Evolutionary conservation across 805 yeast genomes (phyloP), one percentile per base, ranked within the genome.

Genomic region (Sugiyamaella boreocaroliniensis): DNA sequence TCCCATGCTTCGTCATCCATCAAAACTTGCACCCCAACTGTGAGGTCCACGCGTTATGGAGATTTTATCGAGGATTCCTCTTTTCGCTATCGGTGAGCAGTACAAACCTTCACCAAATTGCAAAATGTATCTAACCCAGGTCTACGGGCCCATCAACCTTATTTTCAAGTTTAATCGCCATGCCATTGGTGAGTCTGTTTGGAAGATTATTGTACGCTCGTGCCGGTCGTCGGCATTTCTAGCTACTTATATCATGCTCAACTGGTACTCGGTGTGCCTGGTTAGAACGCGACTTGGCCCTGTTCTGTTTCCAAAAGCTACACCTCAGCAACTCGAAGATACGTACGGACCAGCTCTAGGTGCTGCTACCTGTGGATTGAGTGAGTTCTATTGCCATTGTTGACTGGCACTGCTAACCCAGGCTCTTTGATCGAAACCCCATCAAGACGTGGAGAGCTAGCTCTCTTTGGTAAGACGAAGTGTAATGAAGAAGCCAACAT

Each of bases 221-320:
- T 43, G 65, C 2, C 59, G 79, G 43, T 76, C 79, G 5, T 72
- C 79, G 6, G 61, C 69, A 29, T 76, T 76, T 60, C 64, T 76
- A 49, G 77, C 74, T 3, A 52, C 70, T 1, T 76, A 69, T 55
- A 76, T 76, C 29, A 68, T 68, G 12, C 61, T 74, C 45, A 66
- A 66, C 53, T 76, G 80, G 80, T 76, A 76, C 55, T 71, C 71
- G 8, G 79, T 76, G 12, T 76, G 80, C 59, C 61, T 76, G 20
- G 65, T 69, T 2, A 61, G 80, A 47, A 67, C 71, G 3, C 57
- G 77, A 51, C 48, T 74, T 2, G 66, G 74, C 1, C 78, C 78
- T 2, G 51, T 50, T 18, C 48, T 75, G 16, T 70, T 73, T 55
- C 77, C 78, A 3, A 52, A 60, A 2, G 67, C 65, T 1, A 69